Base-by-base conservation (phyloP, 1,284 basidiomycete genomes). In the Marasmius tenuissimus region DNA sequence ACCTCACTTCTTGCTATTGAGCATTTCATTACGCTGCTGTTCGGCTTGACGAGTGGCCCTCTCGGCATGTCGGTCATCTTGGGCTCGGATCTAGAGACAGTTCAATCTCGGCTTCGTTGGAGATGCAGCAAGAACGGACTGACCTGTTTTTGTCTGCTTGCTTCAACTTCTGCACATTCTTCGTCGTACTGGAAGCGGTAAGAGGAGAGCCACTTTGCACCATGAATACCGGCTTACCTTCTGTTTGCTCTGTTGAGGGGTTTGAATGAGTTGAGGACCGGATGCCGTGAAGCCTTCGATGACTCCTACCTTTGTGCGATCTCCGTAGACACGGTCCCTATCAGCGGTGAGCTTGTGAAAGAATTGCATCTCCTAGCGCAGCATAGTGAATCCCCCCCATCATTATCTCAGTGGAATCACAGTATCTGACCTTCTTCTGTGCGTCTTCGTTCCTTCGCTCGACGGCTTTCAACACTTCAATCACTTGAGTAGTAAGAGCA, bases 141-240 rank as follows among this genome's bases (percentile, higher is more conserved):
- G 70, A 86, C 91, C 83, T 93, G 91, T 73, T 92, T 93, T 76
- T 89, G 87, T 50, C 89, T 85, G 67, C 85, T 83, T 22, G 79
- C 74, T 69, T 90, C 89, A 14, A 91, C 83, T 70, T 91, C 89
- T 18, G 70, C 69, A 70, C 92, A 93, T 67, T 91, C 86, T 45
- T 87, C 87, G 65, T 93, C 89, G 68, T 93, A 93, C 90, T 93
- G 63, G 51, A 40, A 50, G 48, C 51, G 62, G 66, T 39, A 61
- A 37, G 54, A 58, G 65, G 57, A 42, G 7, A 8, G 60, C 27
- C 55, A 38, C 18, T 45, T 42, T 49, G 63, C 48, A 59, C n/a
- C 34, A 53, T 33, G 49, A 47, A 40, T 54, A 59, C 35, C 60
- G 11, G 49, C 66, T 27, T 63, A 83, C 91, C 84, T 92, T 92